Evolutionary conservation across 2,329 filamentous ascomycete genomes (phyloP).

Genomic region (Aspergillus caelatus): DNA sequence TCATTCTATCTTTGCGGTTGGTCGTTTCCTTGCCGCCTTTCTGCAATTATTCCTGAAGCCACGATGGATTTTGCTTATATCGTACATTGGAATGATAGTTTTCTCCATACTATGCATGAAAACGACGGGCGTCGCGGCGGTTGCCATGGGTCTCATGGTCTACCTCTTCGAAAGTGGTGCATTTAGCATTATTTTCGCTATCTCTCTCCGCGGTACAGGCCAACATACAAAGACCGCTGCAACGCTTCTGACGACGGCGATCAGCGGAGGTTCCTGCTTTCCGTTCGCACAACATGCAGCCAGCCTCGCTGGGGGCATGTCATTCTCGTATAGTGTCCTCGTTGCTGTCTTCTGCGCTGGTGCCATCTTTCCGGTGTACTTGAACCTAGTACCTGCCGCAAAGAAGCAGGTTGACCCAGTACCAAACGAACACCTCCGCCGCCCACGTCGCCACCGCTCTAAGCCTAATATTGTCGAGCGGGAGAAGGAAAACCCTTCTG

Average conservation of each 20-base stretch:
- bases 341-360: slow-evolving; percentile 56
- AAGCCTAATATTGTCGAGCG: slow-evolving; percentile 19
- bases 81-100: slow-evolving; percentile 56
- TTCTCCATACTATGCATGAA: slow-evolving; percentile 57
- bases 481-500: slow-evolving; percentile 34
- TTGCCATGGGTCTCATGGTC: slow-evolving; percentile 54
- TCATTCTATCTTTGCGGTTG: slow-evolving; percentile 60
- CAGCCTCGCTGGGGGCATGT: slow-evolving; percentile 39
- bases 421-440: slow-evolving; percentile 39
- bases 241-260: slow-evolving; percentile 56
- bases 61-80: slow-evolving; percentile 58
- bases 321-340: slow-evolving; percentile 57
- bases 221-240: slow-evolving; percentile 60
- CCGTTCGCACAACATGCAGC: slow-evolving; percentile 58
- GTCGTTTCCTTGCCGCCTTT: slow-evolving; percentile 60
- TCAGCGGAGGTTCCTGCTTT: slow-evolving; percentile 58
- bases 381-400: slow-evolving; percentile 53
- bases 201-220: slow-evolving; percentile 60
- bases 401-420: slow-evolving; percentile 56
- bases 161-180: slow-evolving; percentile 64
- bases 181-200: slow-evolving; percentile 62
- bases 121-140: slow-evolving; percentile 46
- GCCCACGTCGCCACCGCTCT: slow-evolving; percentile 26
- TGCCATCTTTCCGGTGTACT: slow-evolving; percentile 56
- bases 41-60: slow-evolving; percentile 60